A percentile compares a stretch with the other conserved stretches of the same genome.
These are phyloP conservation scores for Paramecium sonneborni DNA, from an alignment of 73 alveolate species.

Conservation along the genomic window DNA sequence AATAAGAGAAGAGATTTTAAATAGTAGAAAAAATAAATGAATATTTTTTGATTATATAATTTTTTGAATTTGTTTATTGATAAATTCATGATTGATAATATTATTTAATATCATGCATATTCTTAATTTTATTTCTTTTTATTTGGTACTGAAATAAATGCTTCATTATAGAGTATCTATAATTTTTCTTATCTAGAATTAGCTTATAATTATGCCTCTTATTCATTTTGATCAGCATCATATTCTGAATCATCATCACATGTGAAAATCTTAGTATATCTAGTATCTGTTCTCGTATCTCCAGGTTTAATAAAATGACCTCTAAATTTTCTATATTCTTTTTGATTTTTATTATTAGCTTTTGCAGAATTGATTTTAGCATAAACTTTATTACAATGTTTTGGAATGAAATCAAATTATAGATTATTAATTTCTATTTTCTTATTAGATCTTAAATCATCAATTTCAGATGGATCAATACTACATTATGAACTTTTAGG, in stretches of 20 bases:
- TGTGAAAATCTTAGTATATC: not conserved
- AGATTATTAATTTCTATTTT: not conserved
- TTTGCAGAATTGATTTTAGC: not conserved
- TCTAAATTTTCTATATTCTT: not conserved
- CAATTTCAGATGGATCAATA: not conserved
- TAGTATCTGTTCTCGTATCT: not conserved
- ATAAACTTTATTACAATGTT: not conserved
- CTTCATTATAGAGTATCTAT: not conserved
- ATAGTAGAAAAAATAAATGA: slow-evolving; percentile 36
- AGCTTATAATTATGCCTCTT: not conserved
- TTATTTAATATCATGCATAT: not conserved
- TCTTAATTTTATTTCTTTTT: not conserved
- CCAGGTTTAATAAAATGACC: not conserved
- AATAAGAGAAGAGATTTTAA: slow-evolving; percentile 26
- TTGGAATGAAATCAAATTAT: not conserved
- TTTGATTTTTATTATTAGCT: not conserved
- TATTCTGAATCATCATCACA: not conserved
- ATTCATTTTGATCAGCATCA: not conserved
- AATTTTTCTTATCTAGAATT: not conserved
- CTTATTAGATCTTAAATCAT: not conserved
- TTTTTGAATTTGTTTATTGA: not conserved
- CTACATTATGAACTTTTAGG: not conserved
- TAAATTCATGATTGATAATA: not conserved
- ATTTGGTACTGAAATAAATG: not conserved
- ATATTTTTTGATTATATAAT: not conserved